Conservation (phyloP, 1,284 basidiomycete genomes). For the Volvariella surrecta region DNA sequence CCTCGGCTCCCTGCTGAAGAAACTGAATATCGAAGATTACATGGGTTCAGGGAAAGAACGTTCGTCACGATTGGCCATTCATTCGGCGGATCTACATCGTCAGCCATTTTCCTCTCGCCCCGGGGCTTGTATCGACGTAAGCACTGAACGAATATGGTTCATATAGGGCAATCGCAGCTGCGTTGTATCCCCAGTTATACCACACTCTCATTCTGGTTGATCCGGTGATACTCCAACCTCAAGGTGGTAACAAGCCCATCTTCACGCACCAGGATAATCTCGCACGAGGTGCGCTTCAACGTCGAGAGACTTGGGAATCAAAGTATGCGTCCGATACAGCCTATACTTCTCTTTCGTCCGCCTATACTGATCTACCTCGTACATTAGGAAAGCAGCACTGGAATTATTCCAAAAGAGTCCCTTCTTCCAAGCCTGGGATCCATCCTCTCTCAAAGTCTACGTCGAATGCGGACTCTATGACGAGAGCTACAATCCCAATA, state of each 20-base stretch:
- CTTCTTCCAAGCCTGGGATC: conserved; percentile 75
- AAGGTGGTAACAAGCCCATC: conserved; percentile 7
- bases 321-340: conserved; percentile 26
- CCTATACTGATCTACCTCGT: background rate
- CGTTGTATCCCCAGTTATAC: conserved; percentile 62
- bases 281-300: conserved; percentile 43
- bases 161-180: conserved; percentile 47
- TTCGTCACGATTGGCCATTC: conserved; percentile 76
- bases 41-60: conserved; percentile 38
- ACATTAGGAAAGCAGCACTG: conserved; percentile 51
- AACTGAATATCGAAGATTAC: conserved; percentile 27
- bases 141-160: background rate
- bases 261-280: conserved; percentile 12
- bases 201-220: conserved; percentile 72
- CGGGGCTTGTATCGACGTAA: conserved; percentile 4
- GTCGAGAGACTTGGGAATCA: conserved; percentile 59
- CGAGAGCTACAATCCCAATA: conserved; percentile 16
- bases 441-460: conserved; percentile 58
- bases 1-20: conserved; percentile 33
- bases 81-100: conserved; percentile 70
- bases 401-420: conserved; percentile 42
- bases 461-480: conserved; percentile 53
- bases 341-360: conserved; percentile 2
- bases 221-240: conserved; percentile 51
- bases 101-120: conserved; percentile 16